These are phyloP conservation scores for Candida michaelii DNA, from an alignment of 805 yeast species.

Conservation along the genomic window DNA sequence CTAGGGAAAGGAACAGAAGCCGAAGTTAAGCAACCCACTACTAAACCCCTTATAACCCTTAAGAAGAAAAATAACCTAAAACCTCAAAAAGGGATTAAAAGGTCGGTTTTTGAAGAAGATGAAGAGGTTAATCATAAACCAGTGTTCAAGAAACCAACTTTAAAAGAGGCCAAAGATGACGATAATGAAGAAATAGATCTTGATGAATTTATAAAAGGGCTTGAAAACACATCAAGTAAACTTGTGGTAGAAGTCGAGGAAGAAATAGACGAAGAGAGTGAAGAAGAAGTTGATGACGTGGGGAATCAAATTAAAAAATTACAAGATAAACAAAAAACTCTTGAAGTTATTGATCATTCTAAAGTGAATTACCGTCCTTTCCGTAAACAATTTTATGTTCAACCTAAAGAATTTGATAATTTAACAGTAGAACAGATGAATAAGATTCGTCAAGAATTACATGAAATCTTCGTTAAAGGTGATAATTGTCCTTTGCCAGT, in stretches of 20 bases:
- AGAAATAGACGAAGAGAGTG: conserved; percentile 11
- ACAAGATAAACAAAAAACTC: conserved; percentile 50
- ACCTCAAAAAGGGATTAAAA: conserved; percentile 9
- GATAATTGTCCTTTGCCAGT: conserved; percentile 61
- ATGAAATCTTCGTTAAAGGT: conserved; percentile 70
- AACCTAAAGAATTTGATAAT: conserved; percentile 50
- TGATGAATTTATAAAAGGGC: conserved; percentile 11
- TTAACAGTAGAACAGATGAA: conserved; percentile 57
- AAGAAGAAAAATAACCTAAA: conserved; percentile 8
- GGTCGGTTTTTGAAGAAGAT: conserved; percentile 31
- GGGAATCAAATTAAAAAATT: conserved; percentile 38
- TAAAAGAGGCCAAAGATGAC: conserved; percentile 6
- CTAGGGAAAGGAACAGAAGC: conserved; percentile 1
- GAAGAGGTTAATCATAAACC: conserved; percentile 22
- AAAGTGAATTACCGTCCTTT: conserved; percentile 51
- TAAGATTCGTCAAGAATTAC: conserved; percentile 50
- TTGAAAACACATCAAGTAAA: background rate
- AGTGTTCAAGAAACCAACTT: conserved; percentile 5
- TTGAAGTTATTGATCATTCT: conserved; percentile 49
- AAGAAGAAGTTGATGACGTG: conserved; percentile 31
- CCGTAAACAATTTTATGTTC: conserved; percentile 60
- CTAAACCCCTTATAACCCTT: conserved; percentile 8
- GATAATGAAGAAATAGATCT: conserved; percentile 18
- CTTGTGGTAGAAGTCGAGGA: background rate
- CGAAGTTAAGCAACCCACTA: background rate